Percentiles rank a stretch among this genome's conserved stretches.
These are phyloP conservation scores for Fusarium scirpi DNA, from an alignment of 2,329 filamentous ascomycete species.

Conservation along the genomic window DNA sequence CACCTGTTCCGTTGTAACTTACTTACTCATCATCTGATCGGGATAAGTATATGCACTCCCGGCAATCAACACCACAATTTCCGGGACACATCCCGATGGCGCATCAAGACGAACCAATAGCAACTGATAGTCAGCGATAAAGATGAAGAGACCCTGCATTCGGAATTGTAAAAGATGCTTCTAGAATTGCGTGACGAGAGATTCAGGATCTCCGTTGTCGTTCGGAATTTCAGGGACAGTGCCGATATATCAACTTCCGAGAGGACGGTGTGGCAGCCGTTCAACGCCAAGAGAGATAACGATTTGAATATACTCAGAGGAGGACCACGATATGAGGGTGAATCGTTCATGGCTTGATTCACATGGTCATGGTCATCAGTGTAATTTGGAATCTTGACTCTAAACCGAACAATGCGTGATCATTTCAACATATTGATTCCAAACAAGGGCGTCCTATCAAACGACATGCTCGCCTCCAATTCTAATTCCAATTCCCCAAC, in stretches of 20 bases:
- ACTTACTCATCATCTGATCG: conserved; percentile 37
- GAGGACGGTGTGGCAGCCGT: not conserved
- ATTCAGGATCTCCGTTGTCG: not conserved
- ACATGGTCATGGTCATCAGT: not conserved
- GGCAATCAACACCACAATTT: conserved; percentile 2
- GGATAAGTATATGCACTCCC: conserved; percentile 16
- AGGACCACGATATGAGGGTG: too few species aligned
- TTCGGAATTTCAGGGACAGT: not conserved
- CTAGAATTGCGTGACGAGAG: conserved; percentile 7
- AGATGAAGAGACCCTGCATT: not conserved
- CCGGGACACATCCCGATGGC: conserved; percentile 28
- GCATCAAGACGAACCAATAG: conserved; percentile 4
- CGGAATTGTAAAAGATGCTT: conserved; percentile 3
- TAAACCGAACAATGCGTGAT: not conserved
- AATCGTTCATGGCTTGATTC: not conserved
- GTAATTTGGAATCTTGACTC: not conserved
- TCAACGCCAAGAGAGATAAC: not conserved
- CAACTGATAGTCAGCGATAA: not conserved
- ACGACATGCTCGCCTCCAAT: conserved; percentile 1
- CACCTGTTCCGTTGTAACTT: not conserved
- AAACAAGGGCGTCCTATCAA: conserved; percentile 15
- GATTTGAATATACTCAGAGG: not conserved
- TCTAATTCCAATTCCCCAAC: not conserved
- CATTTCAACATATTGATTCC: not conserved
- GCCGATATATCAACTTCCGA: not conserved